Evolutionary conservation across 2,329 filamentous ascomycete species (phyloP).

Genomic region (Aspergillus pseudoglaucus): DNA sequence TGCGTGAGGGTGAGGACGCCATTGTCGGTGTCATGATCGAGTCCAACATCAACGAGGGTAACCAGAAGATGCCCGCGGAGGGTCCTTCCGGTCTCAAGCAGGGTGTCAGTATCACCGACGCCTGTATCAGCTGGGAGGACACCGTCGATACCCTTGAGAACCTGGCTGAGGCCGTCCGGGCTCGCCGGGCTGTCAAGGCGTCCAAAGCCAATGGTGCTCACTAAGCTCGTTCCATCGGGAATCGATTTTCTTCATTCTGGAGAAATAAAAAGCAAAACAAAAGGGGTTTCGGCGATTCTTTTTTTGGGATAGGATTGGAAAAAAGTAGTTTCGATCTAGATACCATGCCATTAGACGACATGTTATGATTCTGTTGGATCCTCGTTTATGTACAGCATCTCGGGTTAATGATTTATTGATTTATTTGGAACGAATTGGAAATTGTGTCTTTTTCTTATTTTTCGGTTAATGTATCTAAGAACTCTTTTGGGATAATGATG

Average conservation of each 20-base stretch:
- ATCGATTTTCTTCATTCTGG: constrained; percentile 7
- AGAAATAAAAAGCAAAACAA: not conserved
- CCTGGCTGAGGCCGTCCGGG: constrained; percentile 74
- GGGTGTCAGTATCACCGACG: constrained; percentile 91
- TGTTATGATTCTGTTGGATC: not conserved
- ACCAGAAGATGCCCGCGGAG: constrained; percentile 80
- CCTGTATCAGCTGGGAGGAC: constrained; percentile 88
- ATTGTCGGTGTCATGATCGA: constrained; percentile 99
- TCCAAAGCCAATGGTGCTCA: constrained; percentile 24
- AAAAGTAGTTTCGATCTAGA: constrained; percentile 7
- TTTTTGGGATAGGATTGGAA: not conserved
- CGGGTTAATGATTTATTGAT: not conserved
- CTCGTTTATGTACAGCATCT: not conserved
- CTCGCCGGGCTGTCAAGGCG: constrained; percentile 53
- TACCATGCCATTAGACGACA: constrained; percentile 11
- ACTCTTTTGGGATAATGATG: too few relatives aligned
- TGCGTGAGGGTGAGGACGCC: constrained; percentile 75
- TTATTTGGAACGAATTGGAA: not conserved
- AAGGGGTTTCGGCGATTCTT: not conserved
- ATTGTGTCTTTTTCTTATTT: too few relatives aligned
- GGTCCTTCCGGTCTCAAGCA: constrained; percentile 73
- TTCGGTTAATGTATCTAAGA: too few relatives aligned
- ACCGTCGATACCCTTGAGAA: constrained; percentile 78
- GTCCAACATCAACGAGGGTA: constrained; percentile 89
- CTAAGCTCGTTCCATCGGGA: constrained; percentile 9